Conservation (phyloP, 2,329 filamentous ascomycete genomes). For the Dactylellina sp. region DNA sequence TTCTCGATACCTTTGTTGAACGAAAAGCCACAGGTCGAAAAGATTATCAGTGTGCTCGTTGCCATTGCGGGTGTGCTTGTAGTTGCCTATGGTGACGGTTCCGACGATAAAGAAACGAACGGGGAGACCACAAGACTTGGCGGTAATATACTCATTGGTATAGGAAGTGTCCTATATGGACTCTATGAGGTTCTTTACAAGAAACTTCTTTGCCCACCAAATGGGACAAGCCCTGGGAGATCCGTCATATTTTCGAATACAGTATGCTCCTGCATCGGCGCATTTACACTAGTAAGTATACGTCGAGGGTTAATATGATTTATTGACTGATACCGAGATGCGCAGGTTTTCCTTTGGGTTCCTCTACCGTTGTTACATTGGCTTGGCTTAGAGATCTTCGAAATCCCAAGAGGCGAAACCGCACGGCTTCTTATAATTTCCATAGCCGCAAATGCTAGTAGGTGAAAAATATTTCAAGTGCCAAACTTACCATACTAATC, state of each 20-base stretch:
- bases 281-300: constrained; percentile 75
- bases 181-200: constrained; percentile 99
- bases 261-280: constrained; percentile 86
- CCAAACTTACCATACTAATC: constrained; percentile 14
- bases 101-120: constrained; percentile 61
- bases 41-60: constrained; percentile 85
- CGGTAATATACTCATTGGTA: constrained; percentile 91
- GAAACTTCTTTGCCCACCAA: constrained; percentile 88
- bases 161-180: constrained; percentile 91
- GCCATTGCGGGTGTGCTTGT: constrained; percentile 90
- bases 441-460: constrained; percentile 84
- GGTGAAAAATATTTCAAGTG: constrained; percentile 57
- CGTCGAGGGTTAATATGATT: background rate
- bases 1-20: constrained; percentile 91
- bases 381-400: constrained; percentile 82
- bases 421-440: constrained; percentile 83
- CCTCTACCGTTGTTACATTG: constrained; percentile 86
- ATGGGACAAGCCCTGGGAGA: constrained; percentile 84
- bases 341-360: constrained; percentile 81
- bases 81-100: constrained; percentile 90
- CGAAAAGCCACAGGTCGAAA: constrained; percentile 84
- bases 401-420: constrained; percentile 80
- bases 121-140: constrained; percentile 76
- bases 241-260: constrained; percentile 96
- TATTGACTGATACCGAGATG: background rate